Base-by-base conservation (phyloP, 192 early-diverging fungal species). In the Coemansia sp. region DNA sequence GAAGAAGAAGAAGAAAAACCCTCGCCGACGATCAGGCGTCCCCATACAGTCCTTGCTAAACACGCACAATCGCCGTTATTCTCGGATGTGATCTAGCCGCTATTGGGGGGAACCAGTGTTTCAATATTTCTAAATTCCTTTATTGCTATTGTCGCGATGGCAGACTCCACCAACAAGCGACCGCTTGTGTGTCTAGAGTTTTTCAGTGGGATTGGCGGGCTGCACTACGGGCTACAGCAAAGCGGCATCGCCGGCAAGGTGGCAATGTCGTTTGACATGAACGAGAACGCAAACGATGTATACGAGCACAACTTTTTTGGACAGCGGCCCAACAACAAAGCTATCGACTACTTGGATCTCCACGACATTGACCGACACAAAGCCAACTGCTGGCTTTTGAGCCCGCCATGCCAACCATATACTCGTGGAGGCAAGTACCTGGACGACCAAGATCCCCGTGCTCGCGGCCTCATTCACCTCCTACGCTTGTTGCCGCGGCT, bases 351-450 rank as follows among this genome's bases (percentile, higher is more conserved):
- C 35, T 57, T 81, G 6, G 54, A 58, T 11, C 19, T 41, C 19
- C 40, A 27, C 2, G 78, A 81, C 46, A 75, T 81, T 17, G 78
- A 81, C 35, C 87, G 77, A 75, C 85, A 89, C 65, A 66, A 86
- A 10, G 91, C 91, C 1, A 86, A 92, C 69, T 90, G 89, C 53
- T 96, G 96, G 96, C 82, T 98, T 9, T 82, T 96, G 53, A 93
- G 91, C 60, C 96, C 96, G 27, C 96, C 96, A 0, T 98, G 96
- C 62, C 96, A 98, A 83, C 87, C 88, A 2, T 91, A 92, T 60
- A 92, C 91, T 0, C 82, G 85, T 12, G 93, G 90, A 20, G 94
- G 95, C 19, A 94, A 93, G 49, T 59, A 82, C 45, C 72, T 92
- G 62, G 93, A 96, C 62, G 84, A 88, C 67, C 65, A 76, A 25